Evolutionary conservation across 2,329 filamentous ascomycete genomes (phyloP).

Genomic region (Penicillium thymicola): DNA sequence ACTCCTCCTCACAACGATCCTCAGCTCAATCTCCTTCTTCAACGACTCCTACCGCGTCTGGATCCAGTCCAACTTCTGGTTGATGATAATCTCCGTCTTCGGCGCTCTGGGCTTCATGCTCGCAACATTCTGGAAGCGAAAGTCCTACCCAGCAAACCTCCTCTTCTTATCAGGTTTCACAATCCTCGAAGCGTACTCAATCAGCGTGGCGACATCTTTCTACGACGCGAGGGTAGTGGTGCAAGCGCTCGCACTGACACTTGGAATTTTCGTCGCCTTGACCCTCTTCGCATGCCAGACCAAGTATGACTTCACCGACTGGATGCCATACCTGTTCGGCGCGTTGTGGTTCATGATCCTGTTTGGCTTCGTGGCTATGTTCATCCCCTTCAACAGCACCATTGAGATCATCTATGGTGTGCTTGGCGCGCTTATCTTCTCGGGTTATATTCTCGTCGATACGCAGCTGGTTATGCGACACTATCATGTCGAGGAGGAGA

Average conservation of each 20-base stretch:
- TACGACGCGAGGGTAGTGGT: conserved; percentile 82
- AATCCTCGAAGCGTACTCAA: conserved; percentile 84
- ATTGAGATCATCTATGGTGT: conserved; percentile 82
- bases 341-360: conserved; percentile 84
- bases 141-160: conserved; percentile 91
- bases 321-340: conserved; percentile 94
- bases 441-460: conserved; percentile 90
- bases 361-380: conserved; percentile 88
- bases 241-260: conserved; percentile 82
- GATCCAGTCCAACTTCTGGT: conserved; percentile 79
- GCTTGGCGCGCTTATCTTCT: conserved; percentile 81
- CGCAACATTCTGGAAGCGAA: conserved; percentile 91
- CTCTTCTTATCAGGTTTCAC: conserved; percentile 91
- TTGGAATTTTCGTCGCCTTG: conserved; percentile 61
- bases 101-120: conserved; percentile 80
- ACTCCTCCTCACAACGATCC: conserved; percentile 74
- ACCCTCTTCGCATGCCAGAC: conserved; percentile 90
- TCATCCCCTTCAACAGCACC: conserved; percentile 80
- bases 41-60: conserved; percentile 73
- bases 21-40: conserved; percentile 84
- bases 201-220: conserved; percentile 89
- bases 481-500: conserved; percentile 97
- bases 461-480: conserved; percentile 94
- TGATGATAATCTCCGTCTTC: conserved; percentile 85
- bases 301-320: conserved; percentile 96